Evolutionary conservation across 2,329 filamentous ascomycete species (phyloP).

Genomic region (Diaporthe australafricana): DNA sequence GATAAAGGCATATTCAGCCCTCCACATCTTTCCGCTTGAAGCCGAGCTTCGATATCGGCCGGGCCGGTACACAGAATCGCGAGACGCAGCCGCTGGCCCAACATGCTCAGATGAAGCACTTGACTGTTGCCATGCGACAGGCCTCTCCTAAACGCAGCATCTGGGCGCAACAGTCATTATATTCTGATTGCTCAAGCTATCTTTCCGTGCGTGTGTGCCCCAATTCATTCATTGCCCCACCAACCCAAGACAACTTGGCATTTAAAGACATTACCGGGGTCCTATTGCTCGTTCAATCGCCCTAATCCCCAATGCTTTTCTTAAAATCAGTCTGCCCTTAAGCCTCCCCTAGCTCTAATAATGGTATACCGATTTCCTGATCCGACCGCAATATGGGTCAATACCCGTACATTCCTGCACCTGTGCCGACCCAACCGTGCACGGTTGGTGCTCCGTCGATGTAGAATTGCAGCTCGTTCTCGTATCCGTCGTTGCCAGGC

Average conservation of each 20-base stretch:
- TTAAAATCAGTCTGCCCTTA: conserved; percentile 14
- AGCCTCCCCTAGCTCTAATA: background rate
- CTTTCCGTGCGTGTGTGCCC: conserved; percentile 7
- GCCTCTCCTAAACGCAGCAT: background rate
- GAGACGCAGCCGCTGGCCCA: background rate
- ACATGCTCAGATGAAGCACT: background rate
- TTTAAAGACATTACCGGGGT: conserved; percentile 10
- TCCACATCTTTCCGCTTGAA: conserved; percentile 26
- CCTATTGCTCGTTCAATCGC: background rate
- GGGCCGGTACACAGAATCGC: background rate
- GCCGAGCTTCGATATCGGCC: conserved; percentile 20
- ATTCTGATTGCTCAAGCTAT: conserved; percentile 19
- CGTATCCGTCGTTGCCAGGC: conserved; percentile 45
- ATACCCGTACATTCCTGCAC: conserved; percentile 42
- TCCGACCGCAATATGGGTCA: conserved; percentile 26
- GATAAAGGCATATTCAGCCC: background rate
- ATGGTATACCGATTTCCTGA: background rate
- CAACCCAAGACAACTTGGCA: background rate
- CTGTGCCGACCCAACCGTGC: conserved; percentile 41
- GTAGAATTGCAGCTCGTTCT: conserved; percentile 46
- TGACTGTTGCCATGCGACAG: background rate
- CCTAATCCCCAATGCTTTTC: background rate
- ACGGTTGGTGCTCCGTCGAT: conserved; percentile 42
- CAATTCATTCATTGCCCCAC: conserved; percentile 7
- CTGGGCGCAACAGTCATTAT: background rate